Percentiles rank a stretch among this genome's conserved stretches.
Conservation (phyloP, 2,329 filamentous ascomycete species). For the Domatiomyces catenatus region DNA sequence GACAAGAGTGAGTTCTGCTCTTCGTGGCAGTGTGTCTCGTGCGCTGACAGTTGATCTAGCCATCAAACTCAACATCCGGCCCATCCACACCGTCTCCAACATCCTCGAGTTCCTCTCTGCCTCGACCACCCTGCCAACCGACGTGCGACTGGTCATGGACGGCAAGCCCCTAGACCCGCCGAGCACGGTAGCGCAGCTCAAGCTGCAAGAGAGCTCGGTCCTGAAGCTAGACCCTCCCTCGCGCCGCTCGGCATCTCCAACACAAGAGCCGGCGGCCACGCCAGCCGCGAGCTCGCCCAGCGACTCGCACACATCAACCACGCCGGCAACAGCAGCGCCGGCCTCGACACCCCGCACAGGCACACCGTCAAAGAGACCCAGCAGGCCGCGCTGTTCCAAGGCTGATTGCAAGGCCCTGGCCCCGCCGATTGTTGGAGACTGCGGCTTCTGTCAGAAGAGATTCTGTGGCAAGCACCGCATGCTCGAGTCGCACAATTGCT, state of each 20-base stretch:
- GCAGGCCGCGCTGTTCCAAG: conserved; percentile 61
- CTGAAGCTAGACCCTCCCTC: conserved; percentile 26
- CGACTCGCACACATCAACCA: conserved; percentile 31
- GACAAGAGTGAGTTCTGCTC: conserved; percentile 38
- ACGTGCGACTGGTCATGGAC: conserved; percentile 42
- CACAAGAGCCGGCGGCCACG: conserved; percentile 5
- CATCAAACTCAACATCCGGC: conserved; percentile 41
- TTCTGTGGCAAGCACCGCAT: conserved; percentile 92
- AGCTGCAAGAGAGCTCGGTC: conserved; percentile 12
- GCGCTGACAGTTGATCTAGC: conserved; percentile 25
- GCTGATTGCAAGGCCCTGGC: conserved; percentile 78
- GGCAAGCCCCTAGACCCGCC: conserved; percentile 37
- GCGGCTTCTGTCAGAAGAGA: conserved; percentile 82
- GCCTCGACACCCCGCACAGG: conserved; percentile 34
- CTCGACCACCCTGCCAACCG: conserved; percentile 37
- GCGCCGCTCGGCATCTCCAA: conserved; percentile 8
- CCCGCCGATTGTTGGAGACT: conserved; percentile 90
- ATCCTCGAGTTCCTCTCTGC: conserved; percentile 42
- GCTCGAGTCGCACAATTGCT: conserved; percentile 87
- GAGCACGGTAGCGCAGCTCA: conserved; percentile 16
- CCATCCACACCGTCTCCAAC: conserved; percentile 39
- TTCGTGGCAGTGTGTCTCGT: conserved; percentile 14
- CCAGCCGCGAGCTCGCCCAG: conserved; percentile 33
- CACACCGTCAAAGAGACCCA: conserved; percentile 29
- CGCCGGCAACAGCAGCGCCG: conserved; percentile 20